These are phyloP conservation scores for Mimosa bimucronata DNA, from an alignment of 306 rosid genomes.

Conservation along the genomic window DNA sequence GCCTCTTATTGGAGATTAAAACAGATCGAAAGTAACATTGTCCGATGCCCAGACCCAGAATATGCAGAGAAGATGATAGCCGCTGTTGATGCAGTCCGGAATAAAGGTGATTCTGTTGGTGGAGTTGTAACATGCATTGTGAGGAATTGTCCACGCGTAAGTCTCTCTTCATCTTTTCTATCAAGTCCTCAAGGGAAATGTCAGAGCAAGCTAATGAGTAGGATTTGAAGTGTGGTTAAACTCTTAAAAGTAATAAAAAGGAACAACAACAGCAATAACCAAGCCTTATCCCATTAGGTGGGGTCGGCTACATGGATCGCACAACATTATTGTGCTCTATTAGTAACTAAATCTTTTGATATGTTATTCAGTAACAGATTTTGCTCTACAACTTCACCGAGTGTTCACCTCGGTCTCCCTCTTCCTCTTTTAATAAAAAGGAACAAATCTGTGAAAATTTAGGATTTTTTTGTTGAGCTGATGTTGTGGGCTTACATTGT, in stretches of 20 bases:
- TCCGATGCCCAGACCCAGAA: conserved; percentile 92
- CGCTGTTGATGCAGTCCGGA: conserved; percentile 85
- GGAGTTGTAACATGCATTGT: conserved; percentile 94
- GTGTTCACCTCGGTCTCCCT: too few species aligned
- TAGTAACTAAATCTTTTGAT: too few species aligned
- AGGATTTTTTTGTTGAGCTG: conserved; percentile 4
- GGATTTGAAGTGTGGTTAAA: conserved; percentile 10
- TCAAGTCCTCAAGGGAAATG: conserved; percentile 10
- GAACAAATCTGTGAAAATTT: conserved; percentile 18
- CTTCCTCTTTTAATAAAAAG: too few species aligned
- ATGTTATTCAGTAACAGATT: too few species aligned
- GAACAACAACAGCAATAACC: too few species aligned
- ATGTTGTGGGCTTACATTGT: neutral
- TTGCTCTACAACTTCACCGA: too few species aligned
- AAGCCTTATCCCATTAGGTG: too few species aligned
- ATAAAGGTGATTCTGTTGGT: conserved; percentile 90
- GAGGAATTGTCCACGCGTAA: conserved; percentile 88
- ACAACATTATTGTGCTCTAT: too few species aligned
- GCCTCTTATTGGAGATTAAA: conserved; percentile 22
- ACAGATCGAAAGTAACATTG: conserved; percentile 94
- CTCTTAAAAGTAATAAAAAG: conserved; percentile 27
- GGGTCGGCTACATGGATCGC: too few species aligned
- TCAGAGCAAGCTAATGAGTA: conserved; percentile 22
- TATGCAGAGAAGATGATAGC: conserved; percentile 95
- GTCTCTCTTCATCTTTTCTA: conserved; percentile 31